Evolutionary conservation across 192 early-diverging fungal species (phyloP).

Genomic region (Podila verticillata): DNA sequence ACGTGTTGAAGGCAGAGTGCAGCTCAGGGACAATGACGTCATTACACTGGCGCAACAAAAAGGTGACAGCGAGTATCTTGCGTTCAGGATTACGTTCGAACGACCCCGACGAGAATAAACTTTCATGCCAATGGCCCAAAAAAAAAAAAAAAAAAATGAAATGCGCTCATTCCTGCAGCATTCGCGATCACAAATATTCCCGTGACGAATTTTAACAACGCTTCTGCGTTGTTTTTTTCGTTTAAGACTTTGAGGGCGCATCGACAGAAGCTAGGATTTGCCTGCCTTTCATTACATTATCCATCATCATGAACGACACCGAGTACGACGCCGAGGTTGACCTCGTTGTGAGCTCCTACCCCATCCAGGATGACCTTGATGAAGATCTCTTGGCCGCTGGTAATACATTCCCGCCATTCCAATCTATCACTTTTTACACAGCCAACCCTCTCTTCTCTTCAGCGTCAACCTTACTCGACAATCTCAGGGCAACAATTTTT

Average conservation of each 20-base stretch:
- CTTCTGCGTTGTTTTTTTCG: no score
- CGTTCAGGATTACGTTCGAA: background rate
- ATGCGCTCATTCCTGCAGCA: background rate
- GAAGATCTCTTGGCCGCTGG: constrained; percentile 52
- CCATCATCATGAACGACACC: constrained; percentile 50
- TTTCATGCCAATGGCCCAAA: background rate
- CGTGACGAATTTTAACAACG: background rate
- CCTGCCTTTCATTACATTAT: background rate
- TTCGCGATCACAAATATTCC: background rate
- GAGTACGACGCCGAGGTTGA: constrained; percentile 52
- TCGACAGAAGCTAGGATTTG: background rate
- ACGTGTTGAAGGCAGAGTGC: background rate
- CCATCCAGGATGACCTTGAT: constrained; percentile 52
- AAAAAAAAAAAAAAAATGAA: background rate
- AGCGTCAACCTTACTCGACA: background rate
- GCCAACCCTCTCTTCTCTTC: background rate
- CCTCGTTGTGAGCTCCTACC: constrained; percentile 50
- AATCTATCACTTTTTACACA: background rate
- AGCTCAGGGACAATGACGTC: background rate
- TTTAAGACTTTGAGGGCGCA: no score
- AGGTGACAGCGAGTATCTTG: background rate
- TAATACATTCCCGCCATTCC: constrained; percentile 12
- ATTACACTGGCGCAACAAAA: background rate
- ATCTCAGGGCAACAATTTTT: constrained; percentile 3
- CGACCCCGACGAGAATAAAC: background rate